Evolutionary conservation across 176 grass and related monocot genomes (phyloP), one percentile per base, ranked within the genome.

Genomic region (Hordeum marinum): DNA sequence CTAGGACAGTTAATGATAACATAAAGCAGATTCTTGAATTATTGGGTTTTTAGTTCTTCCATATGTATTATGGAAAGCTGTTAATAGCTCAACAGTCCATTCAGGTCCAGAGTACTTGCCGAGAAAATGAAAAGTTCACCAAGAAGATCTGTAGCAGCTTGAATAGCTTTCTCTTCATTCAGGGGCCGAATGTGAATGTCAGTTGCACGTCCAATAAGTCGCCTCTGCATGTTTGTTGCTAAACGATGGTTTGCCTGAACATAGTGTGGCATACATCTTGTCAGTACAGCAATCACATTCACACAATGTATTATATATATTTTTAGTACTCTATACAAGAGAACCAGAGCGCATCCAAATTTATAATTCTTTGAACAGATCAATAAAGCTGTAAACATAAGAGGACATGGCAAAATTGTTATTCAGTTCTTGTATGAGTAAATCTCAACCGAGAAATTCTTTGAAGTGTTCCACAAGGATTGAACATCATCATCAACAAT

Each of bases 131-230:
- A 95, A 21, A 94, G 39, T 77, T 98, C 96, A 7, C 93, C 96
- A 35, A 98, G 68, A 88, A 98, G 85, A 88, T 98, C 96, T 83
- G 85, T 85, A 55, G 96, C 96, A 83, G 85, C 78, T 94, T 98
- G 96, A 92, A 98, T 90, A 80, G 93, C 89, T 82, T 69, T 98
- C 80, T 98, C 96, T 85, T 98, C 93, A 79, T 95, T 95, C 72
- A 98, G 72, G 71, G 96, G 96, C 55, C 89, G 83, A 50, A 98
- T 94, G 65, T 87, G 88, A 61, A 91, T 87, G 83, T 85, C 82
- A 75, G 91, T 95, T 34, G 91, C 72, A 87, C 85, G 96, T 32
- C 93, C 93, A 81, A 94, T 92, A n/a, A 98, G 34, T 52, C 90
- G 85, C 77, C 96, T 92, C 83, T 98, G 93, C 81, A 98, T 88